Evolutionary conservation across 106 monocot species (phyloP).

Genomic region (Dioscorea dumetorum): DNA sequence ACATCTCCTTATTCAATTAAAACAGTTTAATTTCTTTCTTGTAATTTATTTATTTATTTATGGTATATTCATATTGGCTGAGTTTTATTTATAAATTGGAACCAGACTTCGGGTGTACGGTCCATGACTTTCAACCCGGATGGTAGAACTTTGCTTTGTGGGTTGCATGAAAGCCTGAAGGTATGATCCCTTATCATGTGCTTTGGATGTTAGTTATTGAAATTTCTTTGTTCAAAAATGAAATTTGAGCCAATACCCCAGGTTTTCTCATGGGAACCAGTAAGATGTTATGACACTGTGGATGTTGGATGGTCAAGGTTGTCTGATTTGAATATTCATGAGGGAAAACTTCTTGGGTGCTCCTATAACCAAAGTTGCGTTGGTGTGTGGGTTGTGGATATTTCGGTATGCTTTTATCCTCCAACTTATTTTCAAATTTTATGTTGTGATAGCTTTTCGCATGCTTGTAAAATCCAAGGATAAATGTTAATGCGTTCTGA

Average conservation of each 20-base stretch:
- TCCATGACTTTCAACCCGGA: slow-evolving; percentile 88
- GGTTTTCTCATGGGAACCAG: slow-evolving; percentile 97
- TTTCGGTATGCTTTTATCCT: slow-evolving; percentile 56
- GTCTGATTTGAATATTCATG: slow-evolving; percentile 86
- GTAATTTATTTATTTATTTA: too few species aligned
- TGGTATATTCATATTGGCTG: neutral
- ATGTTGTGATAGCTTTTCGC: slow-evolving; percentile 1
- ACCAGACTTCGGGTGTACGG: slow-evolving; percentile 71
- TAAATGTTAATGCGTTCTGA: neutral
- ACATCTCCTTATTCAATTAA: too few species aligned
- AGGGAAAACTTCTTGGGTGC: slow-evolving; percentile 97
- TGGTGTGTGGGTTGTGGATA: slow-evolving; percentile 97
- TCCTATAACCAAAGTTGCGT: slow-evolving; percentile 99
- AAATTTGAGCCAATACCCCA: slow-evolving; percentile 4
- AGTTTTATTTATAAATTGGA: neutral
- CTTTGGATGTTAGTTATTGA: too few species aligned
- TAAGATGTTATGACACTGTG: slow-evolving; percentile 83
- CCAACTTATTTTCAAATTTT: neutral
- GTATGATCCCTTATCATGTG: slow-evolving; percentile 15
- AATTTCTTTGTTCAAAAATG: too few species aligned
- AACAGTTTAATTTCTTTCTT: too few species aligned
- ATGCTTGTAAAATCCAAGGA: neutral
- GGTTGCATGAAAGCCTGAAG: slow-evolving; percentile 90
- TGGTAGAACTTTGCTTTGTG: slow-evolving; percentile 85
- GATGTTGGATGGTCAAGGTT: slow-evolving; percentile 99